These are phyloP conservation scores for Malania oleifera DNA, from an alignment of 164 flowering plant genomes.

Conservation along the genomic window DNA sequence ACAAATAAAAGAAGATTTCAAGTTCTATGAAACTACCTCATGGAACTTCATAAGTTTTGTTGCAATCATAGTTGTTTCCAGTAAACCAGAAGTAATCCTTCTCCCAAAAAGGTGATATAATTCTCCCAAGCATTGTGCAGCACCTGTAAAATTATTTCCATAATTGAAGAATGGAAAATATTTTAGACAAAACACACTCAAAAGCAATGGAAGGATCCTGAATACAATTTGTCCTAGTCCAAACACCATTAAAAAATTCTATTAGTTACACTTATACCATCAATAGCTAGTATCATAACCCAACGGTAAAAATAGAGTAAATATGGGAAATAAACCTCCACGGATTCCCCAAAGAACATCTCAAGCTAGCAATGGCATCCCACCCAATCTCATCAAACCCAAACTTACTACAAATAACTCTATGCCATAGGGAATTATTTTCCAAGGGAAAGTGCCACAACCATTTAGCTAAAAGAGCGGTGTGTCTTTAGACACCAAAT, in stretches of 20 bases:
- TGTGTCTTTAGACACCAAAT: no score
- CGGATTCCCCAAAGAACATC: no score
- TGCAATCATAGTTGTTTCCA: constrained; percentile 78
- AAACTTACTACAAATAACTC: no score
- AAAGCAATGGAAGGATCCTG: not conserved
- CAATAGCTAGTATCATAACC: not conserved
- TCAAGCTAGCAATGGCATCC: no score
- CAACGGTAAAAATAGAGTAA: no score
- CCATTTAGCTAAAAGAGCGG: no score
- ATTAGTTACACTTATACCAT: no score
- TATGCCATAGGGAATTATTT: no score
- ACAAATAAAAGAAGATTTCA: not conserved
- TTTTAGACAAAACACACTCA: constrained; percentile 1
- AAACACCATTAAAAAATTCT: not conserved
- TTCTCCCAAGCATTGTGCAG: constrained; percentile 91
- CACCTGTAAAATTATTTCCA: constrained; percentile 45
- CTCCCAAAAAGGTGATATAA: constrained; percentile 80
- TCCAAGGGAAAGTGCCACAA: no score
- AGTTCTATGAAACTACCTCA: constrained; percentile 48
- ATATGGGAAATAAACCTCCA: no score
- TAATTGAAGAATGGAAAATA: not conserved
- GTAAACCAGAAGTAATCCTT: constrained; percentile 83
- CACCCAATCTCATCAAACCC: no score
- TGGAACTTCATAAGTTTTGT: constrained; percentile 74
- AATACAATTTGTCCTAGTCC: not conserved